Conservation (phyloP, 352 stramenopile genomes). For the Peronospora destructor region DNA sequence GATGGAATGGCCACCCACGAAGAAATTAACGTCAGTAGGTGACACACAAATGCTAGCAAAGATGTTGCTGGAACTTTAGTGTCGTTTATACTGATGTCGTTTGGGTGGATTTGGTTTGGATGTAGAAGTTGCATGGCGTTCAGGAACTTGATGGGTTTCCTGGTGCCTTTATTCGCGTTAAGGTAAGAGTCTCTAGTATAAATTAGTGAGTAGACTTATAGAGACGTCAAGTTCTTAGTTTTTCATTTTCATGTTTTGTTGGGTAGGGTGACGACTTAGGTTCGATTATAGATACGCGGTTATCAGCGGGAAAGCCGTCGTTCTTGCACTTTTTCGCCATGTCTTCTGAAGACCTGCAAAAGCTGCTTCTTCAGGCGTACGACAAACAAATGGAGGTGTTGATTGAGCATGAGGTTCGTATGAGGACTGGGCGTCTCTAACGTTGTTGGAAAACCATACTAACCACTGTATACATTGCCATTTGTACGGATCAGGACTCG, state of each 20-base stretch:
- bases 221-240: not conserved
- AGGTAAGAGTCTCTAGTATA: conserved; percentile 22
- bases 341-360: conserved; percentile 60
- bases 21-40: conserved; percentile 30
- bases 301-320: conserved; percentile 60
- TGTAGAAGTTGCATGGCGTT: conserved; percentile 57
- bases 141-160: conserved; percentile 80
- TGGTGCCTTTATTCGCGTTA: conserved; percentile 75
- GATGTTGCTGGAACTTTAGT: no score
- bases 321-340: conserved; percentile 82
- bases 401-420: conserved; percentile 52
- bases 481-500: conserved; percentile 25
- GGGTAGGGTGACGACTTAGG: conserved; percentile 75
- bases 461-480: conserved; percentile 5
- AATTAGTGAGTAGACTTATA: no score
- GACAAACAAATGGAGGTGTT: conserved; percentile 81
- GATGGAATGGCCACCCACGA: conserved; percentile 59
- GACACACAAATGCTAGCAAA: no score
- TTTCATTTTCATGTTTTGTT: conserved; percentile 1
- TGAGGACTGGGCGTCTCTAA: not conserved
- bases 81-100: no score
- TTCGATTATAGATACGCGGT: conserved; percentile 73
- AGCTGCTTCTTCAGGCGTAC: conserved; percentile 70
- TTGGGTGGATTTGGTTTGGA: not conserved
- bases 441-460: conserved; percentile 1